phyloP scores from a whole-genome alignment of 495 filamentous ascomycete species.

The Glonium stellatum region DNA sequence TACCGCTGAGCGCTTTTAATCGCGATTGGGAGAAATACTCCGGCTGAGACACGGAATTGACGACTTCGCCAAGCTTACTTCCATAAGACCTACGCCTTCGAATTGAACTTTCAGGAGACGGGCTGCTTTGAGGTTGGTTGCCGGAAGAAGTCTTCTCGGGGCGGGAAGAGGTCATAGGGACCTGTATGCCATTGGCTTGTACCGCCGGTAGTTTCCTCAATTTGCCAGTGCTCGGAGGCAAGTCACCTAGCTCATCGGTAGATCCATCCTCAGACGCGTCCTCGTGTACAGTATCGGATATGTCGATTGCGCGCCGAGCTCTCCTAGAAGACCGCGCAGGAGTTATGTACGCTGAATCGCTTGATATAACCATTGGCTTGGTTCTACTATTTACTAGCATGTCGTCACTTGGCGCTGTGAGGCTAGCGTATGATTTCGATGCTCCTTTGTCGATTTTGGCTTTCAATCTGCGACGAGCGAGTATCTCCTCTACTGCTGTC shows the following conservation, averaged over 20 bases:
- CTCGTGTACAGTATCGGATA: not conserved
- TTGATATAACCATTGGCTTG: conserved; percentile 11
- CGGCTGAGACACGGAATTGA: not conserved
- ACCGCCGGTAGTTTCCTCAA: not conserved
- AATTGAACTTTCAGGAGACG: conserved; percentile 7
- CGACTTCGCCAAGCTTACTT: conserved; percentile 1
- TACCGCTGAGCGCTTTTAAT: conserved; percentile 14
- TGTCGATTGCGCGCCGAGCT: not conserved
- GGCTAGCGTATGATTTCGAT: conserved; percentile 1
- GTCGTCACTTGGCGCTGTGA: conserved; percentile 4
- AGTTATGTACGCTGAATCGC: conserved; percentile 1
- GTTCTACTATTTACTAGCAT: not conserved
- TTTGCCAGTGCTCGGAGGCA: conserved; percentile 3
- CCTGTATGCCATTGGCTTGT: conserved; percentile 10
- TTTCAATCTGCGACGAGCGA: not conserved
- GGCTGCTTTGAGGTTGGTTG: conserved; percentile 4
- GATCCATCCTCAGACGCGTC: conserved; percentile 4
- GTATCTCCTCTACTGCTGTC: conserved; percentile 7
- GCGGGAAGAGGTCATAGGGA: conserved; percentile 27
- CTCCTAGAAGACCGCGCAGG: conserved; percentile 3
- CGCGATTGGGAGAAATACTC: not conserved
- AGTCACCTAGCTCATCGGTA: not conserved
- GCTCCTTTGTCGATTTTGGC: conserved; percentile 10
- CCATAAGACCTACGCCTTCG: not conserved
- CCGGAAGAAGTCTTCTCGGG: conserved; percentile 14